These are phyloP conservation scores for Beauveria sp. DNA, from an alignment of 2,329 filamentous ascomycete species.

Conservation along the genomic window DNA sequence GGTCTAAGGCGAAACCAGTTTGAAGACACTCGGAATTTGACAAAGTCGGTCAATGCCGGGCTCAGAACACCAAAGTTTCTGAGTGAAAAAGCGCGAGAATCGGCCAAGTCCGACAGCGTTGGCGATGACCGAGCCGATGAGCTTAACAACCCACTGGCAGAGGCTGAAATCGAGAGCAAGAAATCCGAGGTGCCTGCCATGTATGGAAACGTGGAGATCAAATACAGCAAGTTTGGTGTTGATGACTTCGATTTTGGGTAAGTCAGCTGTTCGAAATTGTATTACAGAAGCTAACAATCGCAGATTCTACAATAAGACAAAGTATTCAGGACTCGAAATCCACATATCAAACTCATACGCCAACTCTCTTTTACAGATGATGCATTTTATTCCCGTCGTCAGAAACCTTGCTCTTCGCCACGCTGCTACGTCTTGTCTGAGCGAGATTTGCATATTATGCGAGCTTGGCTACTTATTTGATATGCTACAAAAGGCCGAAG, in stretches of 20 bases:
- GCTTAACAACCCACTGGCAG: constrained; percentile 56
- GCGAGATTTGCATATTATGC: constrained; percentile 80
- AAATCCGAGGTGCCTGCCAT: constrained; percentile 78
- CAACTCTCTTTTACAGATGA: constrained; percentile 82
- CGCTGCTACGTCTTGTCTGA: constrained; percentile 74
- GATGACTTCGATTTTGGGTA: constrained; percentile 97
- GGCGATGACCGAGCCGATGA: constrained; percentile 45
- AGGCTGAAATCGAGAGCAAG: constrained; percentile 62
- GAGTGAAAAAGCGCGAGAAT: constrained; percentile 81
- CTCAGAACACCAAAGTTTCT: constrained; percentile 81
- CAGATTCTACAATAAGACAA: constrained; percentile 90
- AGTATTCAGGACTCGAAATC: constrained; percentile 85
- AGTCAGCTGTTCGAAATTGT: constrained; percentile 22
- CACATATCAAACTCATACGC: constrained; percentile 97
- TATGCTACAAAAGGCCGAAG: constrained; percentile 94
- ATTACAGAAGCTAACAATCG: constrained; percentile 14
- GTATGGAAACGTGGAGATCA: constrained; percentile 94
- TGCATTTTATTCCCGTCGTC: constrained; percentile 82
- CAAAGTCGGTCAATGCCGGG: constrained; percentile 51
- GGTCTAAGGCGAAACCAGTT: constrained; percentile 73
- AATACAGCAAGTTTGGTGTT: constrained; percentile 98
- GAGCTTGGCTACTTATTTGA: constrained; percentile 94
- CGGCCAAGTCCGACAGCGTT: constrained; percentile 37
- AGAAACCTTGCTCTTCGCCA: constrained; percentile 86
- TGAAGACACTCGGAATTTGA: constrained; percentile 62